Evolutionary conservation across 805 yeast genomes (phyloP).

Genomic region (Yarrowia bubula): DNA sequence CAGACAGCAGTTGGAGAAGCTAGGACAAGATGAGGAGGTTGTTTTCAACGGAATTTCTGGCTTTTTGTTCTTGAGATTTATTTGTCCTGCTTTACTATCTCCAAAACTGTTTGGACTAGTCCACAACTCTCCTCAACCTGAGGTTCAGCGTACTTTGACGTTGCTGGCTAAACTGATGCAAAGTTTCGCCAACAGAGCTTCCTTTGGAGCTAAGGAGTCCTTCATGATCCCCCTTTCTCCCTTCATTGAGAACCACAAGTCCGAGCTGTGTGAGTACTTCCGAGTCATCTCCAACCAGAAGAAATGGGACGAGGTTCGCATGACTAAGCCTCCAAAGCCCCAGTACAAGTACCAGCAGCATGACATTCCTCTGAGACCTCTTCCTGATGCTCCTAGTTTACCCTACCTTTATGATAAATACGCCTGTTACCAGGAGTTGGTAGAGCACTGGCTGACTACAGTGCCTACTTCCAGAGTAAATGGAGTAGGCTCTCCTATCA

Average conservation of each 20-base stretch:
- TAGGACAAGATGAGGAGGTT: slow-evolving; percentile 24
- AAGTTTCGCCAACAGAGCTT: slow-evolving; percentile 51
- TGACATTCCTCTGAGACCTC: neutral
- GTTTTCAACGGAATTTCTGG: slow-evolving; percentile 77
- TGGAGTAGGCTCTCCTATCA: slow-evolving; percentile 17
- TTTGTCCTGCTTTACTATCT: slow-evolving; percentile 88
- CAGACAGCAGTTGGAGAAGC: slow-evolving; percentile 54
- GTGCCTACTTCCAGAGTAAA: slow-evolving; percentile 8
- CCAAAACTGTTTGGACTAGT: slow-evolving; percentile 82
- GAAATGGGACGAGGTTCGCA: neutral
- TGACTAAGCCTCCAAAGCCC: neutral
- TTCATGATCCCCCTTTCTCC: slow-evolving; percentile 29
- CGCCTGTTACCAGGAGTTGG: slow-evolving; percentile 13
- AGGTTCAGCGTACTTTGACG: slow-evolving; percentile 73
- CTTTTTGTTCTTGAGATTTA: slow-evolving; percentile 75
- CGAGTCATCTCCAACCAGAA: slow-evolving; percentile 7
- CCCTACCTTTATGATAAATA: slow-evolving; percentile 14
- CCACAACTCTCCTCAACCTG: slow-evolving; percentile 66
- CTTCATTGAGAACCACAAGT: slow-evolving; percentile 1
- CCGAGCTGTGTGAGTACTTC: neutral
- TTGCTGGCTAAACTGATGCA: slow-evolving; percentile 64
- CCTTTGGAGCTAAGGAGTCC: slow-evolving; percentile 29
- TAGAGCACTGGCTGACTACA: slow-evolving; percentile 13
- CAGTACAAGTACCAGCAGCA: slow-evolving; percentile 15
- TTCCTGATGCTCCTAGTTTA: neutral